Percentiles rank a stretch among this genome's conserved stretches.
Conservation (phyloP, 352 stramenopile species). For the Pythium oligandrum region DNA sequence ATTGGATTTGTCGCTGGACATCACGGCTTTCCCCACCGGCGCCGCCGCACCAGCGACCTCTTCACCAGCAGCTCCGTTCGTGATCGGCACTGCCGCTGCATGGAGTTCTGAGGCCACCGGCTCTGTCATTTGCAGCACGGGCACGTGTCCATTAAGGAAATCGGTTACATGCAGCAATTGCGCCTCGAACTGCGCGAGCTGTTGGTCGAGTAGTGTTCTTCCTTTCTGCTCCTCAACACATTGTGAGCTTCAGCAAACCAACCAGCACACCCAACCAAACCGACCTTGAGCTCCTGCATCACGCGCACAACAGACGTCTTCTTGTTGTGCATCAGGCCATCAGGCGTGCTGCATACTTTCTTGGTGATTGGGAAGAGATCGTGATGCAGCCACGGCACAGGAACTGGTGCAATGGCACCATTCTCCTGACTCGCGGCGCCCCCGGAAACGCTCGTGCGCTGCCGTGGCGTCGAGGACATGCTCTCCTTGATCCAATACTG, state of each 20-base stretch:
- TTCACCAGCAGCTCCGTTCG: neutral
- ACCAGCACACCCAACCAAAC: neutral
- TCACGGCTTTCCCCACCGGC: slow-evolving; percentile 8
- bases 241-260: too few species aligned
- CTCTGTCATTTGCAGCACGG: slow-evolving; percentile 34
- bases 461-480: too few species aligned
- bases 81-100: neutral
- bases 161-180: slow-evolving; percentile 57
- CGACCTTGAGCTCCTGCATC: slow-evolving; percentile 62
- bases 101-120: neutral
- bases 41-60: slow-evolving; percentile 3
- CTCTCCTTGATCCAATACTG: too few species aligned
- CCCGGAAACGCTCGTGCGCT: too few species aligned
- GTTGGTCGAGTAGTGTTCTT: slow-evolving; percentile 43
- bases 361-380: slow-evolving; percentile 62
- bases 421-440: too few species aligned
- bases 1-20: slow-evolving; percentile 19
- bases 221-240: slow-evolving; percentile 27
- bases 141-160: slow-evolving; percentile 42
- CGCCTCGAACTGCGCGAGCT: slow-evolving; percentile 54
- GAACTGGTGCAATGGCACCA: slow-evolving; percentile 23
- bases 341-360: slow-evolving; percentile 35
- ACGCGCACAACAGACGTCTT: slow-evolving; percentile 50
- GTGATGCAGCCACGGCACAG: slow-evolving; percentile 59
- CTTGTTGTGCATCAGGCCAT: slow-evolving; percentile 41